phyloP scores from a whole-genome alignment of 2,329 filamentous ascomycete genomes.

The Tolypocladium ophioglossoides region DNA sequence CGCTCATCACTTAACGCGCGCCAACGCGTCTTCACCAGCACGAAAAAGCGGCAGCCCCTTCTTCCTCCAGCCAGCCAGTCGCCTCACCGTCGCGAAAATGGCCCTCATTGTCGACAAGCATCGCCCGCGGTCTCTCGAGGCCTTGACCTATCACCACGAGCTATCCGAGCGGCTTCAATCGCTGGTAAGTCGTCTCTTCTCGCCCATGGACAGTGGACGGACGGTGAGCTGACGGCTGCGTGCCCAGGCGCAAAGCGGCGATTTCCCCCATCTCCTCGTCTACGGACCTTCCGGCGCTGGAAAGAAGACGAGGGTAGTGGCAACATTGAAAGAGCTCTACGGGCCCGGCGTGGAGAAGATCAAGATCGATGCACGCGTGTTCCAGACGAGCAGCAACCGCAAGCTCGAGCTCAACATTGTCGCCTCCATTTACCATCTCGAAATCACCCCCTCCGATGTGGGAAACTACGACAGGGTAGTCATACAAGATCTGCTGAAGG shows the following conservation, averaged over 20 bases:
- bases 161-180: constrained; percentile 80
- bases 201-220: not conserved
- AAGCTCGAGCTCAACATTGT: constrained; percentile 99
- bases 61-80: constrained; percentile 5
- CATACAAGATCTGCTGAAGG: constrained; percentile 88
- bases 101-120: constrained; percentile 64
- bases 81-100: constrained; percentile 30
- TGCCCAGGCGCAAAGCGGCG: constrained; percentile 78
- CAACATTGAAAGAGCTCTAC: constrained; percentile 89
- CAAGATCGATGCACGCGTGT: constrained; percentile 95
- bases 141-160: constrained; percentile 77
- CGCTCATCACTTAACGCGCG: constrained; percentile 24
- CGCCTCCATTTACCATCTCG: constrained; percentile 90
- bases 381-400: constrained; percentile 89
- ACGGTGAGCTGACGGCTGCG: constrained; percentile 2
- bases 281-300: constrained; percentile 95
- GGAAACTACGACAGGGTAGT: constrained; percentile 95
- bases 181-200: constrained; percentile 48
- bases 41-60: constrained; percentile 11
- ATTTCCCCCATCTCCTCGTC: constrained; percentile 94
- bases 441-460: constrained; percentile 95
- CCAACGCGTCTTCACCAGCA: constrained; percentile 19
- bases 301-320: constrained; percentile 95
- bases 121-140: constrained; percentile 62
- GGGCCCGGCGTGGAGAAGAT: constrained; percentile 98